Base-by-base conservation (phyloP, 768 basidiomycete genomes). In the Pisolithus albus region DNA sequence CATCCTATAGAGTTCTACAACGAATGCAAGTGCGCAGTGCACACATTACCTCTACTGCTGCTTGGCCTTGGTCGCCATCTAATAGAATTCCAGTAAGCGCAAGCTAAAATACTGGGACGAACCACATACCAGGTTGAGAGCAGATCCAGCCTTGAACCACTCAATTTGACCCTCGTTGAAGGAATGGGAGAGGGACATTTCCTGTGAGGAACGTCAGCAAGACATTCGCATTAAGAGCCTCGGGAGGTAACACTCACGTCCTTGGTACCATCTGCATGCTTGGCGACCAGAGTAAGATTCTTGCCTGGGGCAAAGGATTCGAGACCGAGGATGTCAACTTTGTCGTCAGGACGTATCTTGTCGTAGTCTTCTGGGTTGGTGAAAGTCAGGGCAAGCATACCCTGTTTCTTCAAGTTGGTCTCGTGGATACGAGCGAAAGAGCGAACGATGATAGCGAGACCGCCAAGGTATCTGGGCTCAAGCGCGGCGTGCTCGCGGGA, bases 371-470 rank as follows among this genome's bases (percentile, higher is more conserved):
- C 91, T 15, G 88, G 80, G 73, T 97, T 81, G 54, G 71, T 88
- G 66, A 98, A 96, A 54, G 92, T 96, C 60, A 98, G 76, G 2
- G 93, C 93, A 56, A 97, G 89, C 91, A 95, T 93, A 61, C 93
- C 93, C 76, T 97, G 94, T 82, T 97, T 97, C 87, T 98, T 98
- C 82, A 93, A 75, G 79, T 94, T 93, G 66, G 92, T 92, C 76
- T 90, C 93, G 73, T 95, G 94, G 73, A 97, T 97, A 72, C 94
- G 92, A 49, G 94, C 94, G 71, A 97, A 98, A 32, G 90, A 93
- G 68, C 92, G 83, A 67, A 87, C 88, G 70, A 99, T 94, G 76
- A 97, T 89, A 26, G 95, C 95, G 52, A 92, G 78, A 56, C 94
- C 95, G 55, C 92, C 93, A 53, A 96, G 86, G 81, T 81, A 96